Conservation (phyloP, 2,329 filamentous ascomycete species). For the Ramularia endophylla region DNA sequence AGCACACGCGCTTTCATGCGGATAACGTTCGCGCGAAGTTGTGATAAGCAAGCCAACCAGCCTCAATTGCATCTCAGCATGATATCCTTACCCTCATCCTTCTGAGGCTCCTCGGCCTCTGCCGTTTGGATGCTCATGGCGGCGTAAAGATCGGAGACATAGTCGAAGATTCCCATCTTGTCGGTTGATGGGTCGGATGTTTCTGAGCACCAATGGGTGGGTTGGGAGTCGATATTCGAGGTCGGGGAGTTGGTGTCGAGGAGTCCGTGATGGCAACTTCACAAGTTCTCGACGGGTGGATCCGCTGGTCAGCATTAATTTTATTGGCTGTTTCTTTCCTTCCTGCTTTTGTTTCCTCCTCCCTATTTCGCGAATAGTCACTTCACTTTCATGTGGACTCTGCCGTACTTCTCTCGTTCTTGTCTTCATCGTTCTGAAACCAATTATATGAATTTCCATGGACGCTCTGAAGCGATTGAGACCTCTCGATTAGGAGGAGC, state of each 20-base stretch:
- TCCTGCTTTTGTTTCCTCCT: no score
- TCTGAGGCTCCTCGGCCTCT: constrained; percentile 54
- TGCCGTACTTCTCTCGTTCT: no score
- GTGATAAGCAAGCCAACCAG: not conserved
- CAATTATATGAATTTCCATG: no score
- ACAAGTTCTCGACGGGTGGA: no score
- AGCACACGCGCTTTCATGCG: constrained; percentile 22
- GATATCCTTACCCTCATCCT: constrained; percentile 35
- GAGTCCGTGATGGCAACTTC: no score
- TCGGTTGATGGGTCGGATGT: constrained; percentile 18
- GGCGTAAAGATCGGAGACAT: constrained; percentile 59
- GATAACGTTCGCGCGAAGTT: not conserved
- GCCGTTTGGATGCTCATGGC: constrained; percentile 57
- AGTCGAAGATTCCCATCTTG: constrained; percentile 58
- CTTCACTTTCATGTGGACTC: no score
- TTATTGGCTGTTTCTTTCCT: no score
- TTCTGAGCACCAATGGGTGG: constrained; percentile 19
- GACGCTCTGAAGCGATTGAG: no score
- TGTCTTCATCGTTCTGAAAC: no score
- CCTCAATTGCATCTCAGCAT: not conserved
- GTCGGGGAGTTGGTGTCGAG: not conserved
- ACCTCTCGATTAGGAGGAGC: no score
- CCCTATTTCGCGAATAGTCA: no score
- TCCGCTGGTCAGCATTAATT: no score
- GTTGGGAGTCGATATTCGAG: constrained; percentile 7